Evolutionary conservation across 257 asterid species (phyloP).

Genomic region (Hygrophila difformis): DNA sequence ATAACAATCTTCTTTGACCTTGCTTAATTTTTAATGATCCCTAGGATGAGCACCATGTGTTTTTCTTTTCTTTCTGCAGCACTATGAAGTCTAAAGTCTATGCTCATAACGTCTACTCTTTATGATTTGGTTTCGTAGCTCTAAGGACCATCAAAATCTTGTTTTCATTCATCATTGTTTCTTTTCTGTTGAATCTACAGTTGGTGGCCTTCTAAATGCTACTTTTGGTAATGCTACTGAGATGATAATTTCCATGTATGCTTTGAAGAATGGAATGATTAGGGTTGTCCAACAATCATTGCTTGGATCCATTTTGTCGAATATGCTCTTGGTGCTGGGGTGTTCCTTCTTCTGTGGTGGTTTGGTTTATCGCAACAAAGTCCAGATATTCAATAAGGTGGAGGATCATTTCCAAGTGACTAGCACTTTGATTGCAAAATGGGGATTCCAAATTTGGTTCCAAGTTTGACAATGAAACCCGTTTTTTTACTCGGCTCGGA

Average conservation of each 20-base stretch:
- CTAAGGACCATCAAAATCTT: too few species aligned
- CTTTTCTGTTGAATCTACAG: slow-evolving; percentile 31
- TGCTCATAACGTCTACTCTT: too few species aligned
- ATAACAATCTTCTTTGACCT: too few species aligned
- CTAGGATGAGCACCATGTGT: too few species aligned
- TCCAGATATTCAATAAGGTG: slow-evolving; percentile 87
- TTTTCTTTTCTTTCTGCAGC: too few species aligned
- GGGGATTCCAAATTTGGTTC: slow-evolving; percentile 13
- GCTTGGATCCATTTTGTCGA: slow-evolving; percentile 91
- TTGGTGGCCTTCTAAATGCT: slow-evolving; percentile 95
- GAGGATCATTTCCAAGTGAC: slow-evolving; percentile 13
- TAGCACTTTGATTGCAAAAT: slow-evolving; percentile 5
- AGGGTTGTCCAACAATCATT: slow-evolving; percentile 90
- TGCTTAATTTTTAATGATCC: too few species aligned
- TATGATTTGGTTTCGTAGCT: too few species aligned
- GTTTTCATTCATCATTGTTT: neutral
- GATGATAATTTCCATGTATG: slow-evolving; percentile 88
- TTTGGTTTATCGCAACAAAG: slow-evolving; percentile 57
- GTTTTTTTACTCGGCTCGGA: neutral
- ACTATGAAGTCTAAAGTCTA: too few species aligned
- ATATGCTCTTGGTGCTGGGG: slow-evolving; percentile 95
- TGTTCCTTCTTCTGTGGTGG: slow-evolving; percentile 97
- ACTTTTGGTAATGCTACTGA: slow-evolving; percentile 97
- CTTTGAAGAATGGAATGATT: slow-evolving; percentile 84
- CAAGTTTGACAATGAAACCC: neutral